phyloP scores from a whole-genome alignment of 179 eudicot genomes.

The Heliamphora pulchella region DNA sequence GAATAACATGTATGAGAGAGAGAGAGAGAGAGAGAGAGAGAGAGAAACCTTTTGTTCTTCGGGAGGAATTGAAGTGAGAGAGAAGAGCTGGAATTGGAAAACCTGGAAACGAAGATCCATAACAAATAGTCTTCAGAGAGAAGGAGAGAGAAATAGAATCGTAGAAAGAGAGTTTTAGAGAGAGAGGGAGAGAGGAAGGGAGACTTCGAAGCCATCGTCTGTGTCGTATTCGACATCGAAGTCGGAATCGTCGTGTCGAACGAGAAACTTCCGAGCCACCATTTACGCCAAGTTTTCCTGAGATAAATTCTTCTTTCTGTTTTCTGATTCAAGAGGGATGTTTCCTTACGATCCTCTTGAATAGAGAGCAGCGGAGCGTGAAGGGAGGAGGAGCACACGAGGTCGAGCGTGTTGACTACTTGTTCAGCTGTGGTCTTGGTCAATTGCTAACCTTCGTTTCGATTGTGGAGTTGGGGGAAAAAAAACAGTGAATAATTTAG shows the following conservation, averaged over 20 bases:
- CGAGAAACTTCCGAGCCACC: slow-evolving; percentile 65
- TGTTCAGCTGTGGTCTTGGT: too few species aligned
- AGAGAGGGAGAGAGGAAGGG: slow-evolving; percentile 23
- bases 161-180: background rate
- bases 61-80: slow-evolving; percentile 79
- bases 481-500: too few species aligned
- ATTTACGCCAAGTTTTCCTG: slow-evolving; percentile 15
- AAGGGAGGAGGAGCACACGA: too few species aligned
- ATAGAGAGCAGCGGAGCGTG: too few species aligned
- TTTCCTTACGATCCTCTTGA: too few species aligned
- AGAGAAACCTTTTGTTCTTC: slow-evolving; percentile 65
- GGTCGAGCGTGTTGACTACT: too few species aligned
- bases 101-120: slow-evolving; percentile 40
- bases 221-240: slow-evolving; percentile 87
- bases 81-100: slow-evolving; percentile 73
- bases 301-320: too few species aligned
- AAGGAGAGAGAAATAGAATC: slow-evolving; percentile 10
- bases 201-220: slow-evolving; percentile 77
- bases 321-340: too few species aligned
- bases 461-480: too few species aligned
- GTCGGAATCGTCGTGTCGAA: slow-evolving; percentile 48
- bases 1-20: background rate
- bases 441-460: too few species aligned
- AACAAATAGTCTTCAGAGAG: background rate
- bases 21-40: background rate